Base-by-base conservation (phyloP, 2,329 filamentous ascomycete species). In the Alternaria brassicicola region DNA sequence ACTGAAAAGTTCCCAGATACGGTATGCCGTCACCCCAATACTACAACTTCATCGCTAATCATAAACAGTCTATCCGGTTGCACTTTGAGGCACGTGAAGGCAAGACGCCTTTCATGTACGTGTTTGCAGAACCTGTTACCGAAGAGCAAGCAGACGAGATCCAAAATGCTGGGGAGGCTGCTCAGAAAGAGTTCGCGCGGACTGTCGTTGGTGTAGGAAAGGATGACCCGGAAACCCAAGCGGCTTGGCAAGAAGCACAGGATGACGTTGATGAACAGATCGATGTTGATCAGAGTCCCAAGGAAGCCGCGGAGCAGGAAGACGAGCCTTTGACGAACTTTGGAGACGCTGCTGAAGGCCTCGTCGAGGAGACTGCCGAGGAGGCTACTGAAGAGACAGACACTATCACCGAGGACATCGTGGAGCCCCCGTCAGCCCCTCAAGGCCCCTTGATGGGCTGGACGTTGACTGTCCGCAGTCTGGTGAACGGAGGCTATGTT, bases 51-150 rank as follows among this genome's bases (percentile, higher is more conserved):
- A 2, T 15, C 9, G 13, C 64, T 72, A 53, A 72, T 48, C 15
- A 9, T 17, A 2, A 6, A 2, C 66, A 84, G 75, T 92, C 92
- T 2, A 79, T 97, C 5, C 89, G 93, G 10, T 75, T 97, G 35
- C 89, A 93, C 74, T 89, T 97, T 57, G 93, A 97, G 75, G 91
- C 93, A 1, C 85, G 91, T 58, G 81, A 84, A 54, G 71, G 71
- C 10, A 79, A 81, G 1, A 82, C 82, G 7, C 85, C 89, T 0
- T 88, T 89, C 68, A 93, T 97, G 86, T 94, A 96, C 72, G 87
- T 98, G 52, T 96, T 97, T 72, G 93, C 89, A 13, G 90, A 96
- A 75, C 93, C 95, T 3, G 88, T 98, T 52, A 85, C 85, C 0
- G 85, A 91, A 5, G 84, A 88, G 5, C 83, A 92, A 52, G 91